phyloP scores from a whole-genome alignment of 257 asterid genomes.

The Lycium barbarum region DNA sequence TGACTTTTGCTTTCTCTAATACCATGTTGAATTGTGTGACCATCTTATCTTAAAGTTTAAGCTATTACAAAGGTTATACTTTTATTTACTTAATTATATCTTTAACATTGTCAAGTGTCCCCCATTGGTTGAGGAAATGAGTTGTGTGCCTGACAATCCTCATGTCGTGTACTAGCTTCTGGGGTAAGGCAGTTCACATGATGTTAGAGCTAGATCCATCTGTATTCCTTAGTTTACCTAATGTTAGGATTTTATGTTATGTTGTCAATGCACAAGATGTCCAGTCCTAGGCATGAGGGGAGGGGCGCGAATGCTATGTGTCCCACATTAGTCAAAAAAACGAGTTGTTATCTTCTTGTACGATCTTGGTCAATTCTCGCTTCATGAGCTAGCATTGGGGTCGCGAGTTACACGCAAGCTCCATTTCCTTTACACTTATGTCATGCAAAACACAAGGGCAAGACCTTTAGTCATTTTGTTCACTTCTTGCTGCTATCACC shows the following conservation, averaged over 20 bases:
- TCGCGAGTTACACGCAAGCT: background rate
- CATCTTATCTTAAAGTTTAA: no score
- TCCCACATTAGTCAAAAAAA: no score
- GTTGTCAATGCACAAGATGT: no score
- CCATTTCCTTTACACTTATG: background rate
- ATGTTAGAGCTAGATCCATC: no score
- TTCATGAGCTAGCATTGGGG: background rate
- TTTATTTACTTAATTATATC: background rate
- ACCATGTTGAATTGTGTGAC: background rate
- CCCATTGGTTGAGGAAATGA: background rate
- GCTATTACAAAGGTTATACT: background rate
- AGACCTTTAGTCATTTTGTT: background rate
- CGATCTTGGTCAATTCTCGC: background rate
- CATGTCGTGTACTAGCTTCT: no score
- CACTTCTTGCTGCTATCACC: slow-evolving; percentile 4
- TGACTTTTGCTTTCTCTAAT: background rate
- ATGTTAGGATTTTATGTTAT: no score
- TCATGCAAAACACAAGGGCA: slow-evolving; percentile 11
- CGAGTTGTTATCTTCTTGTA: background rate
- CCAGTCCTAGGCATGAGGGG: no score
- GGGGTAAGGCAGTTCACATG: no score
- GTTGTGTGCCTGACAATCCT: background rate
- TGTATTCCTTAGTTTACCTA: no score
- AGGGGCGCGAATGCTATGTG: background rate
- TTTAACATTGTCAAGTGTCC: background rate